A percentile compares a stretch with the other conserved stretches of the same genome.
phyloP scores from a whole-genome alignment of 129 eudicot species.

The Solidago caesia region DNA sequence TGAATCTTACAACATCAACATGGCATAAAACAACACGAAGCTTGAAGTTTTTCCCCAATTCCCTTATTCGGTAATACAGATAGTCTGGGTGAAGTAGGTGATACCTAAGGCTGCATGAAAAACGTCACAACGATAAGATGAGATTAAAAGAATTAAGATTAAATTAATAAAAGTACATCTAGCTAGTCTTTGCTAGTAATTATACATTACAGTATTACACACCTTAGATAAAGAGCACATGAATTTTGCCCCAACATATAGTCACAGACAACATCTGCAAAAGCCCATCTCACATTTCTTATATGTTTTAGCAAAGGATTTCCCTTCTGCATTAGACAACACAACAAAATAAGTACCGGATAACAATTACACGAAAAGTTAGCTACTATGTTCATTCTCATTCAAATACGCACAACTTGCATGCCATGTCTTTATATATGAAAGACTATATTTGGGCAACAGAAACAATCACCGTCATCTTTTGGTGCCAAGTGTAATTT shows the following conservation, averaged over 20 bases:
- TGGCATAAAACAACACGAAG: conserved; percentile 91
- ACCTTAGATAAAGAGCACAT: conserved; percentile 97
- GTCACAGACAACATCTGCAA: conserved; percentile 81
- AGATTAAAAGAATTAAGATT: neutral
- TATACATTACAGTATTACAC: conserved; percentile 28
- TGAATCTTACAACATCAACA: conserved; percentile 81
- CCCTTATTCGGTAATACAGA: conserved; percentile 86
- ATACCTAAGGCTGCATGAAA: conserved; percentile 75
- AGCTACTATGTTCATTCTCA: neutral
- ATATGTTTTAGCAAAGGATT: conserved; percentile 93
- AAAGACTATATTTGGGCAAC: no score
- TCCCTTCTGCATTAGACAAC: conserved; percentile 62
- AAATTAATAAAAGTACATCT: neutral
- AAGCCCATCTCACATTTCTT: conserved; percentile 90
- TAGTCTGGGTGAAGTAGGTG: conserved; percentile 98
- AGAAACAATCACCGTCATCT: conserved; percentile 3
- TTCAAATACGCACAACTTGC: neutral
- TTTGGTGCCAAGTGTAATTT: neutral
- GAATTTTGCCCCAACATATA: conserved; percentile 77
- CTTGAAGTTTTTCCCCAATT: conserved; percentile 81
- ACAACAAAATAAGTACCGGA: neutral
- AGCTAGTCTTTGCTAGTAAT: neutral
- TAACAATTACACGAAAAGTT: neutral
- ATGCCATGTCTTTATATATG: no score
- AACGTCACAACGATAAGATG: conserved; percentile 8